Evolutionary conservation across 345 rosid species (phyloP).

Genomic region (Gossypium anomalum): DNA sequence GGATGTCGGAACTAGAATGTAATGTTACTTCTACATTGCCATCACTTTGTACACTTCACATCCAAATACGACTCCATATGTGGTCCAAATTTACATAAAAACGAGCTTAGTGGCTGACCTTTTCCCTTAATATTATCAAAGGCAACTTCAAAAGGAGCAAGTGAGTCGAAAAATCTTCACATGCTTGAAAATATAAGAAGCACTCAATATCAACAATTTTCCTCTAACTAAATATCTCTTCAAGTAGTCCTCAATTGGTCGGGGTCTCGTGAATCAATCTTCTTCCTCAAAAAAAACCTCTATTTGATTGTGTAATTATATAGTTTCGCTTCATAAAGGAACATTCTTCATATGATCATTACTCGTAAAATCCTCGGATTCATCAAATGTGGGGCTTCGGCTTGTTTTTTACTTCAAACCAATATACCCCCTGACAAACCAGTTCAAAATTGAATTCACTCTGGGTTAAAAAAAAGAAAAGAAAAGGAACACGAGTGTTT

Average conservation of each 20-base stretch:
- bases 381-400: slow-evolving; percentile 65
- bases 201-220: slow-evolving; percentile 54
- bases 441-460: slow-evolving; percentile 11
- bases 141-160: slow-evolving; percentile 73
- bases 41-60: slow-evolving; percentile 29
- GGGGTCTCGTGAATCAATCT: slow-evolving; percentile 35
- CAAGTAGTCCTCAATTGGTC: slow-evolving; percentile 45
- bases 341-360: slow-evolving; percentile 55
- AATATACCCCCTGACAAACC: slow-evolving; percentile 19
- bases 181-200: slow-evolving; percentile 65
- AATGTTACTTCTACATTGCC: slow-evolving; percentile 26
- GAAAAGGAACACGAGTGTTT: not conserved
- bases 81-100: slow-evolving; percentile 38
- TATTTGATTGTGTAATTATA: slow-evolving; percentile 54
- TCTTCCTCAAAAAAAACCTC: slow-evolving; percentile 61
- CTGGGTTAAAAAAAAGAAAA: not conserved
- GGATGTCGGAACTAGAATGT: slow-evolving; percentile 16
- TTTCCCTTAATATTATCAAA: slow-evolving; percentile 56
- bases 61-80: slow-evolving; percentile 36
- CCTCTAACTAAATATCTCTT: slow-evolving; percentile 48
- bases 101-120: slow-evolving; percentile 60
- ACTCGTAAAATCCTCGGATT: slow-evolving; percentile 52
- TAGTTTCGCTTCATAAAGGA: slow-evolving; percentile 53
- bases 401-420: slow-evolving; percentile 13
- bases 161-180: slow-evolving; percentile 64